Evolutionary conservation across 1,284 basidiomycete genomes (phyloP).

Genomic region (Porodaedalea pini): DNA sequence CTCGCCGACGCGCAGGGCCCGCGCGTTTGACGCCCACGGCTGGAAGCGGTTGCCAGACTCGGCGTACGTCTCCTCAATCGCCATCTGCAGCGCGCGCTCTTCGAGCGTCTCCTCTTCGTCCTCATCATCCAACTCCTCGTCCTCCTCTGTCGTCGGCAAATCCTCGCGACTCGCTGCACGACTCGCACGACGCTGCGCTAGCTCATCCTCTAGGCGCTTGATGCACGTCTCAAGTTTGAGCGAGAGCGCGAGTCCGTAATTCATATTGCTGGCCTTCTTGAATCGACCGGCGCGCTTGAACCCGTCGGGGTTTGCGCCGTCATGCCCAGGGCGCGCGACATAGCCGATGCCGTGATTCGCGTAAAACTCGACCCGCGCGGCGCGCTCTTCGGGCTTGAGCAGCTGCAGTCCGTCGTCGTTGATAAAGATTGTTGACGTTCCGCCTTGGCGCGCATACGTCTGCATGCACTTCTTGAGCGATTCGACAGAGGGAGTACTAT

Average conservation of each 20-base stretch:
- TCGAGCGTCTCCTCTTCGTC: slow-evolving; percentile 42
- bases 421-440: slow-evolving; percentile 71
- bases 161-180: slow-evolving; percentile 40
- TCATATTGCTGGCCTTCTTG: slow-evolving; percentile 91
- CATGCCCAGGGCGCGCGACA: slow-evolving; percentile 75
- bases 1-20: slow-evolving; percentile 56
- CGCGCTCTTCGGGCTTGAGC: slow-evolving; percentile 56
- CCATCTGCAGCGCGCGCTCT: slow-evolving; percentile 59
- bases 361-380: slow-evolving; percentile 69
- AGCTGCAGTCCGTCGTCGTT: slow-evolving; percentile 75
- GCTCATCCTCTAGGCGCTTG: slow-evolving; percentile 37
- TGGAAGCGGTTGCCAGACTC: slow-evolving; percentile 50
- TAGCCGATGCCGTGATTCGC: slow-evolving; percentile 79
- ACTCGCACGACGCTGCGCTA: slow-evolving; percentile 23
- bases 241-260: slow-evolving; percentile 73
- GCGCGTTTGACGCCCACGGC: slow-evolving; percentile 64
- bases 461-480: slow-evolving; percentile 85
- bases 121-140: slow-evolving; percentile 32
- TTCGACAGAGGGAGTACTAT: slow-evolving; percentile 68
- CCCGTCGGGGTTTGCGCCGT: slow-evolving; percentile 49
- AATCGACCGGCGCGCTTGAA: slow-evolving; percentile 84
- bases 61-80: slow-evolving; percentile 64
- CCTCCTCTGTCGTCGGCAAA: slow-evolving; percentile 23
- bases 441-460: slow-evolving; percentile 80
- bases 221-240: slow-evolving; percentile 74